phyloP scores from a whole-genome alignment of 257 asterid genomes.

The Anisodus acutangulus region DNA sequence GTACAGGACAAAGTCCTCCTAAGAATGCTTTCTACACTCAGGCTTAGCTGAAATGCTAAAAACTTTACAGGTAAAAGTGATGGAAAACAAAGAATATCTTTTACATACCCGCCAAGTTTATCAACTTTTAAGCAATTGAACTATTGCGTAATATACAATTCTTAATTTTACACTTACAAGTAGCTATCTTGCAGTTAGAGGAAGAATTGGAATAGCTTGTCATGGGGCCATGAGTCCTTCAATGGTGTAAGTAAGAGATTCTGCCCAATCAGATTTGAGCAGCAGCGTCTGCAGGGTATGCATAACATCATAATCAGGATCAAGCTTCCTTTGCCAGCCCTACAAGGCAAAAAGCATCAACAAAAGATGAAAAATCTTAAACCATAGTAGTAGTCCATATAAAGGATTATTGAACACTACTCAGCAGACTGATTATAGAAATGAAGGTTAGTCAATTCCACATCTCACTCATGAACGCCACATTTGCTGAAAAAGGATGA shows the following conservation, averaged over 20 bases:
- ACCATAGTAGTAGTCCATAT: neutral
- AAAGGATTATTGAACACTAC: neutral
- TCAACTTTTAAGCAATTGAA: neutral
- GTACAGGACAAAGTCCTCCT: neutral
- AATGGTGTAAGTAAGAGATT: conserved; percentile 34
- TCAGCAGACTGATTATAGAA: neutral
- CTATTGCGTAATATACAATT: neutral
- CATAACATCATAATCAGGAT: conserved; percentile 39
- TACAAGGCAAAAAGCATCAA: neutral
- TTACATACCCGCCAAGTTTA: too few relatives aligned
- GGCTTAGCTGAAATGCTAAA: neutral
- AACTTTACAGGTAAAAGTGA: too few relatives aligned
- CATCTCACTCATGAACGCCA: neutral
- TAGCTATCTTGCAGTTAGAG: neutral
- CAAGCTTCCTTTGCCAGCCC: conserved; percentile 44
- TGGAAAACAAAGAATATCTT: too few relatives aligned
- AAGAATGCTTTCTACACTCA: neutral
- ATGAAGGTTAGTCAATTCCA: neutral
- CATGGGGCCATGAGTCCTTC: conserved; percentile 40
- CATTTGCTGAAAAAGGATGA: neutral
- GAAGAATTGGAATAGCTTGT: neutral
- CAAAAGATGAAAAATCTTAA: neutral
- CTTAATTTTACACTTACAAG: neutral
- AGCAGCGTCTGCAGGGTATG: conserved; percentile 33
- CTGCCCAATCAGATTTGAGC: conserved; percentile 39